phyloP scores from a whole-genome alignment of 2,329 filamentous ascomycete species.

The Verticillium isaacii region DNA sequence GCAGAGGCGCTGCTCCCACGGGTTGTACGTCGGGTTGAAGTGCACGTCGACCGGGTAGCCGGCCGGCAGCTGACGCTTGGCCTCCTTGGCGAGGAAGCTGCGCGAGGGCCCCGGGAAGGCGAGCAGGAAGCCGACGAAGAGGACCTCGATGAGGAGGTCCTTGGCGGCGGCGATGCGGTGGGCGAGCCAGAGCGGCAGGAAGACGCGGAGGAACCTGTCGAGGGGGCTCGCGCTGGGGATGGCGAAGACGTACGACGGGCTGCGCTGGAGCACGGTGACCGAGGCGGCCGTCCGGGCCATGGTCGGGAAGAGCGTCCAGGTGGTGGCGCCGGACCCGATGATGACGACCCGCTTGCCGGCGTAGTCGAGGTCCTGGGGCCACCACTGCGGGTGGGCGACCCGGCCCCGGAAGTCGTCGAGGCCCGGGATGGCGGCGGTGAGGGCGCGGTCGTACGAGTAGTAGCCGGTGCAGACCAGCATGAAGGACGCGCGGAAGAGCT shows the following conservation, averaged over 20 bases:
- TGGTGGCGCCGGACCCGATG: slow-evolving; percentile 75
- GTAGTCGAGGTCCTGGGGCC: slow-evolving; percentile 66
- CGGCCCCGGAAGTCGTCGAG: slow-evolving; percentile 61
- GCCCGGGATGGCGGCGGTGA: slow-evolving; percentile 59
- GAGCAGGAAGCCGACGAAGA: slow-evolving; percentile 46
- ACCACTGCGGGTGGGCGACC: slow-evolving; percentile 69
- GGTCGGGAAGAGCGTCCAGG: slow-evolving; percentile 69
- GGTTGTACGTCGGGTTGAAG: slow-evolving; percentile 60
- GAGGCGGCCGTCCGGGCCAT: slow-evolving; percentile 59
- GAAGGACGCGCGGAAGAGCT: slow-evolving; percentile 42
- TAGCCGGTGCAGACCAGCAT: slow-evolving; percentile 60
- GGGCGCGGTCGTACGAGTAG: slow-evolving; percentile 65
- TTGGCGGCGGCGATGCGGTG: slow-evolving; percentile 44
- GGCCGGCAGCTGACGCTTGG: slow-evolving; percentile 46
- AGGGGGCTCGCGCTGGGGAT: slow-evolving; percentile 35
- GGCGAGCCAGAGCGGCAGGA: slow-evolving; percentile 43
- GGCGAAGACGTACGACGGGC: slow-evolving; percentile 65
- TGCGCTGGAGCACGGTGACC: slow-evolving; percentile 78
- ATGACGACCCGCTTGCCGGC: slow-evolving; percentile 63
- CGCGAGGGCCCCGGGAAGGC: slow-evolving; percentile 46
- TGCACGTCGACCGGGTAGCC: slow-evolving; percentile 52
- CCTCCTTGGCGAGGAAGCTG: slow-evolving; percentile 37
- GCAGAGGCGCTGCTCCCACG: slow-evolving; percentile 73
- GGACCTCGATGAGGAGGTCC: slow-evolving; percentile 37
- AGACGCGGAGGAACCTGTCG: slow-evolving; percentile 29